phyloP scores from a whole-genome alignment of 179 eudicot species.

The Silene vulgaris region DNA sequence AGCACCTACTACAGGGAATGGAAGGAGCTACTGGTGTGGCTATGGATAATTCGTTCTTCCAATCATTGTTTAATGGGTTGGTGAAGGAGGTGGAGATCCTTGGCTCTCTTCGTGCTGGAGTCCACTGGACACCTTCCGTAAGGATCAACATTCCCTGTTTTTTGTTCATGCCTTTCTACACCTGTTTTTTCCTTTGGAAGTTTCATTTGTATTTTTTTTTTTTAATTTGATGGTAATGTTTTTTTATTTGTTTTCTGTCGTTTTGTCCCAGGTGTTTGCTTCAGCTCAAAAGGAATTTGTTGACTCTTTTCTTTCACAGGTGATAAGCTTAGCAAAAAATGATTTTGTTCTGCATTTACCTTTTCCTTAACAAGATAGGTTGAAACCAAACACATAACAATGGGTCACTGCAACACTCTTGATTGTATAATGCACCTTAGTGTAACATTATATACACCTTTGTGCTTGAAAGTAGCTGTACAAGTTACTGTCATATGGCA shows the following conservation, averaged over 20 bases:
- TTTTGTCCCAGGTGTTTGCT: conserved; percentile 21
- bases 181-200: background rate
- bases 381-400: conserved; percentile 3
- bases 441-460: background rate
- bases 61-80: conserved; percentile 72
- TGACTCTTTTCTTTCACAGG: conserved; percentile 16
- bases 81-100: conserved; percentile 76
- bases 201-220: background rate
- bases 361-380: background rate
- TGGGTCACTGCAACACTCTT: background rate
- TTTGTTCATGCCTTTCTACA: background rate
- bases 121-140: conserved; percentile 96
- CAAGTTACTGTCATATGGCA: background rate
- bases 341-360: background rate
- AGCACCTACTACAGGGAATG: conserved; percentile 71
- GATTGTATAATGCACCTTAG: background rate
- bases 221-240: conserved; percentile 7
- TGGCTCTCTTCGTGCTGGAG: conserved; percentile 97
- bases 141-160: conserved; percentile 20
- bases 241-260: background rate
- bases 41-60: conserved; percentile 83
- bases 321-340: conserved; percentile 16
- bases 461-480: background rate
- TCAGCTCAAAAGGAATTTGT: conserved; percentile 21
- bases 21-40: conserved; percentile 90